Percentiles rank a stretch among this genome's conserved stretches.
These are phyloP conservation scores for Mycosarcoma maydis DNA, from an alignment of 1,284 basidiomycete species.

Conservation along the genomic window DNA sequence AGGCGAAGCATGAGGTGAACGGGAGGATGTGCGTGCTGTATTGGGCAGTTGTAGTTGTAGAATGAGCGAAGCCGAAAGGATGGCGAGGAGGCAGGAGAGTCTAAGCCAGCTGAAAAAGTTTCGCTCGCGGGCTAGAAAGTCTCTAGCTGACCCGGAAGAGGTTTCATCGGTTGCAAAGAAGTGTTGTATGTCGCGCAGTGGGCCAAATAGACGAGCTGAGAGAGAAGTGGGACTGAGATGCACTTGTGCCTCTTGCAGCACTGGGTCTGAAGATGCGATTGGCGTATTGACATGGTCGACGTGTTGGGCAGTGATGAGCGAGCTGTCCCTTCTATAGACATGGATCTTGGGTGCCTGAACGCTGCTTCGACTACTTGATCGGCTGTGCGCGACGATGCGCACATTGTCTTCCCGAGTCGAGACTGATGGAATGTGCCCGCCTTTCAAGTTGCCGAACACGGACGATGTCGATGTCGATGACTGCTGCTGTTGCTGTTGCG, in stretches of 20 bases:
- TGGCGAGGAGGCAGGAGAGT: slow-evolving; percentile 35
- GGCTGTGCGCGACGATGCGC: neutral
- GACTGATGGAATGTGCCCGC: neutral
- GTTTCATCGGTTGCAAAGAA: slow-evolving; percentile 18
- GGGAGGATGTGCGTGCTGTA: neutral
- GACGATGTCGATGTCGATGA: neutral
- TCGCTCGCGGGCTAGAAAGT: slow-evolving; percentile 39
- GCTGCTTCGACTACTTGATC: neutral
- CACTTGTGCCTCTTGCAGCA: neutral
- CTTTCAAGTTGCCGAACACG: slow-evolving; percentile 17
- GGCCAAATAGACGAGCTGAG: neutral
- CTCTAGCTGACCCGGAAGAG: slow-evolving; percentile 21
- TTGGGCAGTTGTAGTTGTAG: slow-evolving; percentile 34
- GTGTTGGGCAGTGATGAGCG: slow-evolving; percentile 23
- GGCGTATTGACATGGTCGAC: slow-evolving; percentile 1
- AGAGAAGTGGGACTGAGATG: neutral
- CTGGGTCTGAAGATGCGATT: neutral
- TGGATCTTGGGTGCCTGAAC: neutral
- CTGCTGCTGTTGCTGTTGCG: neutral
- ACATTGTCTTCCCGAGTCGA: neutral
- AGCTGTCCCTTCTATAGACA: slow-evolving; percentile 18
- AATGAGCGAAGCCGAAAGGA: slow-evolving; percentile 31
- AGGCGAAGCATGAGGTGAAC: neutral
- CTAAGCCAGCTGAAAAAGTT: slow-evolving; percentile 41
- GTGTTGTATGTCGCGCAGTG: neutral